Evolutionary conservation across 257 asterid genomes (phyloP).

Genomic region (Solanum peruvianum): DNA sequence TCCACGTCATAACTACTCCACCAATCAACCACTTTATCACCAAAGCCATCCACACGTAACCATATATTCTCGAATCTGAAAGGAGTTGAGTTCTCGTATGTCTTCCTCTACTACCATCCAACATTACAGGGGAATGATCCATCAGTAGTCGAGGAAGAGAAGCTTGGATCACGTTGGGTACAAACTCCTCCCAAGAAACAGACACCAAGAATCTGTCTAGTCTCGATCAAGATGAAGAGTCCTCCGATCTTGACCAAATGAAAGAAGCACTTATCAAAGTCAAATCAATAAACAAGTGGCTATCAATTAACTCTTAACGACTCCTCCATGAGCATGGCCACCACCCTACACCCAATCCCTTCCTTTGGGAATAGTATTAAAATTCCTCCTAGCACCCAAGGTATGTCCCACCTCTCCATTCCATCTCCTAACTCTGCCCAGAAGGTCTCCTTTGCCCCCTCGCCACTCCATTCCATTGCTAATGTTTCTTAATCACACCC

Average conservation of each 20-base stretch:
- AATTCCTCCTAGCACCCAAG: not conserved
- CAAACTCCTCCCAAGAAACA: not conserved
- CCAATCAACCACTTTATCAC: not conserved
- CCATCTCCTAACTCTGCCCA: not conserved
- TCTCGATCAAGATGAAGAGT: not conserved
- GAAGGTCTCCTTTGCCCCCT: not conserved
- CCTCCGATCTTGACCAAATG: not conserved
- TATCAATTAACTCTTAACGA: no score
- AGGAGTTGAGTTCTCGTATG: not conserved
- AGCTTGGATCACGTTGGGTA: not conserved
- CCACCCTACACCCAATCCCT: not conserved
- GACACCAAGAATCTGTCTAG: not conserved
- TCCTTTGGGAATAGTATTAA: not conserved
- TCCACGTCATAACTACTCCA: not conserved
- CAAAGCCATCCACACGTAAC: not conserved
- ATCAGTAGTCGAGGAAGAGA: not conserved
- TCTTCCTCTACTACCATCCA: not conserved
- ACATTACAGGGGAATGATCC: not conserved
- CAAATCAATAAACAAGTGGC: not conserved
- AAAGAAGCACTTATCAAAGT: not conserved
- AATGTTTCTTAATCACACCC: not conserved
- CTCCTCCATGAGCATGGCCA: not conserved
- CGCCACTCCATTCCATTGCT: not conserved
- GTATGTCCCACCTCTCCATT: not conserved
- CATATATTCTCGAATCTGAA: not conserved